Evolutionary conservation across 164 flowering plant genomes (phyloP).

Genomic region (Santalum album): DNA sequence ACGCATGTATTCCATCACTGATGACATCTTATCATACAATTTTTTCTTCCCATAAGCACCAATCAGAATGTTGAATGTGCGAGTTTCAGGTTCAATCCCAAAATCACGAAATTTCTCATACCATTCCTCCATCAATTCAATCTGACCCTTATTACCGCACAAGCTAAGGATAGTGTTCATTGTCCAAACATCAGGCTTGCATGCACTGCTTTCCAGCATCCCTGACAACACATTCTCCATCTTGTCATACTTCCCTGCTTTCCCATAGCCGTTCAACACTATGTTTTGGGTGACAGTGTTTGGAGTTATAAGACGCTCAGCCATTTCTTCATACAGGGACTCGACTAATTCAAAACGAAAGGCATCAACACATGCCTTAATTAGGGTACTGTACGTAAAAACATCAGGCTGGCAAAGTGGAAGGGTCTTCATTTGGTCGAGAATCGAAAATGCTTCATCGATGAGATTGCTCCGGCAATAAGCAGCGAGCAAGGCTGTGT

Average conservation of each 20-base stretch:
- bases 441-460: conserved; percentile 61
- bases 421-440: conserved; percentile 65
- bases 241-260: conserved; percentile 64
- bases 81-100: conserved; percentile 91
- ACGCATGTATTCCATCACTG: conserved; percentile 96
- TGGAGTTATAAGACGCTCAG: conserved; percentile 54
- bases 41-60: conserved; percentile 91
- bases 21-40: conserved; percentile 94
- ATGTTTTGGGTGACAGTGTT: conserved; percentile 90
- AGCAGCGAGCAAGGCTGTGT: conserved; percentile 78
- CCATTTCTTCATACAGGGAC: conserved; percentile 68
- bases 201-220: conserved; percentile 63
- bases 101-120: conserved; percentile 84
- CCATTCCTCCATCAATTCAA: conserved; percentile 92
- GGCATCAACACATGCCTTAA: conserved; percentile 80
- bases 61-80: conserved; percentile 88
- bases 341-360: conserved; percentile 63
- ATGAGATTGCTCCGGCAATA: conserved; percentile 71
- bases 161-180: conserved; percentile 78
- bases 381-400: conserved; percentile 62
- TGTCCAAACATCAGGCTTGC: conserved; percentile 95
- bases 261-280: conserved; percentile 84
- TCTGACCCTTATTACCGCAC: conserved; percentile 81
- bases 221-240: conserved; percentile 75
- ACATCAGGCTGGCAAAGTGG: conserved; percentile 92